These are phyloP conservation scores for Limonium bicolor DNA, from an alignment of 148 eudicot species.

Conservation along the genomic window DNA sequence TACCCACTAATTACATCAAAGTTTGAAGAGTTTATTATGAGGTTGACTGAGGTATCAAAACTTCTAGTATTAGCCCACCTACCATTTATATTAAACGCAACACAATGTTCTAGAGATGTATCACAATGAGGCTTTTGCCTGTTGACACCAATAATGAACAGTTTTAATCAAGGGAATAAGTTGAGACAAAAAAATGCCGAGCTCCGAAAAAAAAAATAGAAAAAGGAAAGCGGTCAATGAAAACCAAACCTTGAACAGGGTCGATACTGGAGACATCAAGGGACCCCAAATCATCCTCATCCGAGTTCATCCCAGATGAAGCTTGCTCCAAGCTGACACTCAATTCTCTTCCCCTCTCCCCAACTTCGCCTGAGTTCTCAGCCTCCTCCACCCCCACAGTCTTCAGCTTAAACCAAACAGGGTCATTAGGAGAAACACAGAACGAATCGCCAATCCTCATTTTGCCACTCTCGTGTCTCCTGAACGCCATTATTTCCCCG, in stretches of 20 bases:
- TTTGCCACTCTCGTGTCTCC: slow-evolving; percentile 47
- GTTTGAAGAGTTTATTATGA: no score
- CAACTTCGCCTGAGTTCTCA: slow-evolving; percentile 1
- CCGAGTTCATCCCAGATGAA: slow-evolving; percentile 11
- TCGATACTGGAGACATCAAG: slow-evolving; percentile 45
- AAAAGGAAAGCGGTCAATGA: background rate
- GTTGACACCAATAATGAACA: no score
- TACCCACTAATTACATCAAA: no score
- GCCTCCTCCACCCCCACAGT: slow-evolving; percentile 9
- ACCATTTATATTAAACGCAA: no score
- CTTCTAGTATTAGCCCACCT: no score
- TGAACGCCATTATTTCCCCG: slow-evolving; percentile 31
- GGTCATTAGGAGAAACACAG: slow-evolving; percentile 46
- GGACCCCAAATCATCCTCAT: slow-evolving; percentile 14
- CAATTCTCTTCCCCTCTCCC: slow-evolving; percentile 10
- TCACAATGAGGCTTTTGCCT: no score
- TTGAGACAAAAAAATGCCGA: no score
- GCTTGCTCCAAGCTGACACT: slow-evolving; percentile 23
- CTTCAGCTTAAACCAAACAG: slow-evolving; percentile 51
- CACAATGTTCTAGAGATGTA: no score
- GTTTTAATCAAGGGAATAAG: no score
- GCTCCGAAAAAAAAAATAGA: background rate
- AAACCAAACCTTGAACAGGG: slow-evolving; percentile 65
- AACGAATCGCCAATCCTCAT: slow-evolving; percentile 46
- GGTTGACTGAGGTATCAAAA: no score